Percentiles rank a stretch among this genome's conserved stretches.
Evolutionary conservation across 2,329 filamentous ascomycete genomes (phyloP).

Genomic region (Orbilia oligospora): DNA sequence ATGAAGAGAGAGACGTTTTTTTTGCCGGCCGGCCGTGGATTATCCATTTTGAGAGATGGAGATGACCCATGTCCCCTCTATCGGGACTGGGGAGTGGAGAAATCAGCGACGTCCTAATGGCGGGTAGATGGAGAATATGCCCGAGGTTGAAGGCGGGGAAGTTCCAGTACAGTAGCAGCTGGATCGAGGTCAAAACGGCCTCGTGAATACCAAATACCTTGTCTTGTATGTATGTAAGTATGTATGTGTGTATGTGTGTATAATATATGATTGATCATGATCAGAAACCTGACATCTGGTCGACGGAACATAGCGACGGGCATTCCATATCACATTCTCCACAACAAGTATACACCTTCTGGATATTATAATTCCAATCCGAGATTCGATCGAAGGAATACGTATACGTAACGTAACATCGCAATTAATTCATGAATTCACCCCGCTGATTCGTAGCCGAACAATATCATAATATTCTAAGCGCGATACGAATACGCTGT

Average conservation of each 20-base stretch:
- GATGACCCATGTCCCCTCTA: constrained; percentile 47
- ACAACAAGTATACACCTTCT: constrained; percentile 6
- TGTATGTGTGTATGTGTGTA: constrained; percentile 2
- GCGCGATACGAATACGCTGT: constrained; percentile 42
- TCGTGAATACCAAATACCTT: neutral
- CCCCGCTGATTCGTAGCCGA: constrained; percentile 20
- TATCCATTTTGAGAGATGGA: constrained; percentile 39
- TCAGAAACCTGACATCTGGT: constrained; percentile 3
- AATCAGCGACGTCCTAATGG: constrained; percentile 32
- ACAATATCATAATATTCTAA: constrained; percentile 15
- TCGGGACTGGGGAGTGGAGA: constrained; percentile 52
- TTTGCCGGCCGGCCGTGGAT: constrained; percentile 53
- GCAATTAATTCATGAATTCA: constrained; percentile 1
- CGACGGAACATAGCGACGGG: constrained; percentile 8
- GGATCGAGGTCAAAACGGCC: constrained; percentile 5
- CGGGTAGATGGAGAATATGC: constrained; percentile 55
- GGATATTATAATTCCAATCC: constrained; percentile 20
- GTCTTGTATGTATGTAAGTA: neutral
- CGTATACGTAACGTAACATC: constrained; percentile 19
- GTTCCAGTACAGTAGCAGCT: too few relatives aligned
- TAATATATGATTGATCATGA: too few relatives aligned
- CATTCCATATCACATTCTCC: constrained; percentile 1
- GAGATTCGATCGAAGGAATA: constrained; percentile 14
- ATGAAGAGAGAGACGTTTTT: too few relatives aligned
- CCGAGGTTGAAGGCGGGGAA: constrained; percentile 44